These are phyloP conservation scores for Cercospora beticola DNA, from an alignment of 2,329 filamentous ascomycete species.

Conservation along the genomic window DNA sequence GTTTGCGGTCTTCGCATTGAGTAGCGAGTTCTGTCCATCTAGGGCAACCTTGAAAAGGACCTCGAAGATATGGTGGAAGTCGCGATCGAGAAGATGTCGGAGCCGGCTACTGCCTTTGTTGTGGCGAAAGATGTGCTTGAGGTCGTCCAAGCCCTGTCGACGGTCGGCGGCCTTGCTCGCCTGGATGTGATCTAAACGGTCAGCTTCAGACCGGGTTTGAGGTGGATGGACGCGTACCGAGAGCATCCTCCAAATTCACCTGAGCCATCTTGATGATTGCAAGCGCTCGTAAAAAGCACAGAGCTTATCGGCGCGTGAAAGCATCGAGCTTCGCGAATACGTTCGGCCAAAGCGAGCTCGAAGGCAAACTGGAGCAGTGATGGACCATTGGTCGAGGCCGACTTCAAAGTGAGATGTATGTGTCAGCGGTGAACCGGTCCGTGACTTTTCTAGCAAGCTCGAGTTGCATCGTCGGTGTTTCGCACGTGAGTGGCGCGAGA, in stretches of 20 bases:
- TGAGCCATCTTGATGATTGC: constrained; percentile 13
- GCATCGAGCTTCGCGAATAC: constrained; percentile 1
- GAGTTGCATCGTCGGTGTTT: not conserved
- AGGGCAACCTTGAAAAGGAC: constrained; percentile 69
- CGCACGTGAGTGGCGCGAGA: not conserved
- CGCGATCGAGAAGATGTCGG: constrained; percentile 65
- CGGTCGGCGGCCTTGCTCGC: constrained; percentile 50
- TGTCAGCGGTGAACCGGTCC: not conserved
- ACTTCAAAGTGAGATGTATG: not conserved
- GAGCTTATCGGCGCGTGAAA: constrained; percentile 8
- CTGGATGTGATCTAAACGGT: constrained; percentile 38
- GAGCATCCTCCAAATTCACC: constrained; percentile 16
- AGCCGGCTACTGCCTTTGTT: constrained; percentile 48
- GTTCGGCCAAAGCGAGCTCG: not conserved
- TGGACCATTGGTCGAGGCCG: not conserved
- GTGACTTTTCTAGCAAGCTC: not conserved
- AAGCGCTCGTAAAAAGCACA: not conserved
- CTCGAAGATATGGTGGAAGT: constrained; percentile 80
- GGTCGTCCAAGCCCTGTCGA: constrained; percentile 52
- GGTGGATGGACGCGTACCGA: not conserved
- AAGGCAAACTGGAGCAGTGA: not conserved
- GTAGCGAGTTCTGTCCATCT: constrained; percentile 65
- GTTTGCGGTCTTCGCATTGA: constrained; percentile 53
- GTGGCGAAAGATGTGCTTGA: constrained; percentile 57
- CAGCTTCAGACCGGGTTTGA: not conserved